Percentiles rank a stretch among this genome's conserved stretches.
phyloP scores from a whole-genome alignment of 1,139 yeast genomes.

The Kodamaea anthophila region DNA sequence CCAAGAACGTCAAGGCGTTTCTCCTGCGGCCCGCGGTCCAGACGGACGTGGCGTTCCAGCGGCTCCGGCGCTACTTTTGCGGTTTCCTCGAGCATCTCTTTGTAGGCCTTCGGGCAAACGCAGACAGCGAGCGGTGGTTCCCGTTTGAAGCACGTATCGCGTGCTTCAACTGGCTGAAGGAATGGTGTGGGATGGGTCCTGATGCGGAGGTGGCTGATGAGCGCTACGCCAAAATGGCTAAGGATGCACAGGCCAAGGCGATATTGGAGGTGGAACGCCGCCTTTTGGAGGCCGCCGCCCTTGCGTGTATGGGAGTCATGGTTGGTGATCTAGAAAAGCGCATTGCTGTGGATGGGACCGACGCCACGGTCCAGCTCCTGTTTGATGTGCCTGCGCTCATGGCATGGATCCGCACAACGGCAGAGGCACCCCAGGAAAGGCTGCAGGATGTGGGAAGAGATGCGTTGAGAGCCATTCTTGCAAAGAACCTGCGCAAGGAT shows the following conservation, averaged over 20 bases:
- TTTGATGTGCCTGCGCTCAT: conserved; percentile 67
- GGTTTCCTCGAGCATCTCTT: conserved; percentile 69
- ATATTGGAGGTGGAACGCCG: conserved; percentile 78
- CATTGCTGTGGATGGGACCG: conserved; percentile 7
- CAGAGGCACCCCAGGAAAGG: conserved; percentile 53
- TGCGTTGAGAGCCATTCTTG: conserved; percentile 67
- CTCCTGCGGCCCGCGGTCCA: conserved; percentile 57
- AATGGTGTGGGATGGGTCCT: conserved; percentile 88
- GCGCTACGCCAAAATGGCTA: conserved; percentile 48
- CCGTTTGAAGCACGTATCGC: conserved; percentile 85
- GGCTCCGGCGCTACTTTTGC: conserved; percentile 74
- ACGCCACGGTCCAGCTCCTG: conserved; percentile 28
- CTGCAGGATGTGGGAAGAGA: conserved; percentile 59
- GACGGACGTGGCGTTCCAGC: conserved; percentile 64
- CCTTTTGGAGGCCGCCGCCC: conserved; percentile 63
- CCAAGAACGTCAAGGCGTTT: conserved; percentile 61
- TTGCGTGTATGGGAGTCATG: conserved; percentile 73
- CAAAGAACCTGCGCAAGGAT: conserved; percentile 50
- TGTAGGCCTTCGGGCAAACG: conserved; percentile 37
- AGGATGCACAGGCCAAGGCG: conserved; percentile 50
- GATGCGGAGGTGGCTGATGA: conserved; percentile 56
- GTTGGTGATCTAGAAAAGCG: conserved; percentile 3
- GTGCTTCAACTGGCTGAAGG: conserved; percentile 74
- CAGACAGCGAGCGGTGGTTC: conserved; percentile 49
- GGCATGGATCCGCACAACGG: conserved; percentile 72